Conservation (phyloP, 192 early-diverging fungal species). For the Podila clonocystis region DNA sequence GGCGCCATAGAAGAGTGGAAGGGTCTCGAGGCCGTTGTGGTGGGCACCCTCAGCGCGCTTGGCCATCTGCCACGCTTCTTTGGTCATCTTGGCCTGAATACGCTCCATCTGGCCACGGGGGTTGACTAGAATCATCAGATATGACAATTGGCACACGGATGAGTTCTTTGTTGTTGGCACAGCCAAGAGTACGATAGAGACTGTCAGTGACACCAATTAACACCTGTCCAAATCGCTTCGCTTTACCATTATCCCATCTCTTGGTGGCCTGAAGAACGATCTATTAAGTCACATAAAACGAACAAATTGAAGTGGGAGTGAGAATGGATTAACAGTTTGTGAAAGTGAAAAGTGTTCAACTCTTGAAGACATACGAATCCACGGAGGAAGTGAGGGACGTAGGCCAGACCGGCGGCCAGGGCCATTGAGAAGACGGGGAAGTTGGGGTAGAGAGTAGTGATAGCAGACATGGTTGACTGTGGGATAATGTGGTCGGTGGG, state of each 20-base stretch:
- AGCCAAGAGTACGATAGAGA: neutral
- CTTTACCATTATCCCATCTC: slow-evolving; percentile 50
- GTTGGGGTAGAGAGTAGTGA: slow-evolving; percentile 24
- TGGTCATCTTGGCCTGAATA: slow-evolving; percentile 42
- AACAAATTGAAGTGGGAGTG: neutral
- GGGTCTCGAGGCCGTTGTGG: slow-evolving; percentile 46
- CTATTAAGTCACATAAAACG: neutral
- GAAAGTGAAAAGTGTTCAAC: too few relatives aligned
- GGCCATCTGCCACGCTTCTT: slow-evolving; percentile 42
- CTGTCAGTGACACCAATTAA: neutral
- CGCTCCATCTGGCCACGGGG: slow-evolving; percentile 50
- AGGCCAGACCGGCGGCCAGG: slow-evolving; percentile 36
- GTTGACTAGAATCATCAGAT: slow-evolving; percentile 14
- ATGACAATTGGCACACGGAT: neutral
- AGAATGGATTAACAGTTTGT: neutral
- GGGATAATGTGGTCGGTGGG: neutral
- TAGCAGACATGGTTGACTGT: slow-evolving; percentile 4
- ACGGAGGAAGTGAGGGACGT: slow-evolving; percentile 47
- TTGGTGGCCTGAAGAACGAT: slow-evolving; percentile 41
- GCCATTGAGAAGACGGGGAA: slow-evolving; percentile 43
- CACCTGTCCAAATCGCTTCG: neutral
- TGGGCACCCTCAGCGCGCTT: slow-evolving; percentile 55
- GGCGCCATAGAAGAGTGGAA: slow-evolving; percentile 45
- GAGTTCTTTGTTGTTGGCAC: neutral
- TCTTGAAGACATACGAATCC: slow-evolving; percentile 11